Evolutionary conservation across 768 basidiomycete species (phyloP), one percentile per base, ranked within the genome.

Genomic region (Trametes cingulata): DNA sequence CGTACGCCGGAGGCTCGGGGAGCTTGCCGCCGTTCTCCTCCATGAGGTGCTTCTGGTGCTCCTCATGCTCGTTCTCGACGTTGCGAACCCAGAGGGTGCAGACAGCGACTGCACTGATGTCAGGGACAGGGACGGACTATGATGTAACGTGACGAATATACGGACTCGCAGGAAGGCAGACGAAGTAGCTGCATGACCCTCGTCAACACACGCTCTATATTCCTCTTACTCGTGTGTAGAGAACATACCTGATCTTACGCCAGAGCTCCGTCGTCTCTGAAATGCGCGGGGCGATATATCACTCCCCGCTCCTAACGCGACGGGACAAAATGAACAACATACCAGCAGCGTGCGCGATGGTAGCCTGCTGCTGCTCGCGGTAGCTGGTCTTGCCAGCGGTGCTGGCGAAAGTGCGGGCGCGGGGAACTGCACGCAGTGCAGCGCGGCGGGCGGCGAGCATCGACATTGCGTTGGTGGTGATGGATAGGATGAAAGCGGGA

Each of bases 161-260:
- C 88, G 58, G 64, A 93, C 92, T 86, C 61, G 80, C 85, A 63
- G 92, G 92, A 58, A 87, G 42, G 69, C 89, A 91, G 61, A 86
- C 86, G 65, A 82, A 93, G 78, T 80, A 83, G 74, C 92, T 93
- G 49, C 29, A 46, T 42, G 71, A 46, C 5, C 22, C 29, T 20
- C 14, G 43, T 57, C 27, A 52, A 35, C 19, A 14, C n/a, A 5
- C n/a, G 14, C 27, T 35, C 49, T n/a, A 17, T 3, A 12, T 15
- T 19, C 20, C 15, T 25, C 2, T 24, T n/a, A 8, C 13, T 13
- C 9, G 14, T 20, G 14, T 12, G 20, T 3, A 25, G 14, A 19
- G n/a, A 6, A 71, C 82, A 50, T 70, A 88, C 91, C 89, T 90
- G 73, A 94, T 90, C 78, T 87, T 92, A 70, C 90, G 86, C 92